Conservation (phyloP, 441 rosid genomes). For the Mallotus japonicus region DNA sequence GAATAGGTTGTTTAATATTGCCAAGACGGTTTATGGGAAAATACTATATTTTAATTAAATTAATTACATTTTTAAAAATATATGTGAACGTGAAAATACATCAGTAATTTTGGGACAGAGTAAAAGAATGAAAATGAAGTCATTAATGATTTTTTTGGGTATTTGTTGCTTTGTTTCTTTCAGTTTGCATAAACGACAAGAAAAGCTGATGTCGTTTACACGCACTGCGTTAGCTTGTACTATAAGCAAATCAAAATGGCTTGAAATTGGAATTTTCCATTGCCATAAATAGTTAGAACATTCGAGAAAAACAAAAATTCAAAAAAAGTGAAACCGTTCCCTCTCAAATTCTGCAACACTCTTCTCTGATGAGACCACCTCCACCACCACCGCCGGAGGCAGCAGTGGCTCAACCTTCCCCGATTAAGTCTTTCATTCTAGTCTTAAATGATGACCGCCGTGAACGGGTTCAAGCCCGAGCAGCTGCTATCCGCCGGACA, state of each 20-base stretch:
- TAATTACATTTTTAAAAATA: no score
- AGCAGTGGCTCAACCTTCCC: slow-evolving; percentile 26
- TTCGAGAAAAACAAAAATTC: no score
- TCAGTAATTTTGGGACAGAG: no score
- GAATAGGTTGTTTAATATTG: no score
- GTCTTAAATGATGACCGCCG: slow-evolving; percentile 64
- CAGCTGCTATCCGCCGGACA: slow-evolving; percentile 71
- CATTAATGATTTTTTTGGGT: no score
- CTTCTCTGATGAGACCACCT: not conserved
- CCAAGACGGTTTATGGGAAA: no score
- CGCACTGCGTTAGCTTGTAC: not conserved
- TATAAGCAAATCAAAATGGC: not conserved
- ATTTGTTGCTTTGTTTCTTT: no score
- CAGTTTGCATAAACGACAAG: not conserved
- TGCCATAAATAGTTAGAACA: no score
- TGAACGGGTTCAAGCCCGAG: slow-evolving; percentile 77
- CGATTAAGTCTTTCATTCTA: slow-evolving; percentile 60
- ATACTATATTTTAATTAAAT: no score
- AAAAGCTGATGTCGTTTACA: not conserved
- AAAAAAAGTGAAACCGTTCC: not conserved
- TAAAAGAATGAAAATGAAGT: no score
- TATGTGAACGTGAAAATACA: no score
- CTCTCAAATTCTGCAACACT: not conserved
- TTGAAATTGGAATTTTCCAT: no score
- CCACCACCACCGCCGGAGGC: not conserved